Conservation (phyloP, 768 basidiomycete species). For the Suillus ampliporus region DNA sequence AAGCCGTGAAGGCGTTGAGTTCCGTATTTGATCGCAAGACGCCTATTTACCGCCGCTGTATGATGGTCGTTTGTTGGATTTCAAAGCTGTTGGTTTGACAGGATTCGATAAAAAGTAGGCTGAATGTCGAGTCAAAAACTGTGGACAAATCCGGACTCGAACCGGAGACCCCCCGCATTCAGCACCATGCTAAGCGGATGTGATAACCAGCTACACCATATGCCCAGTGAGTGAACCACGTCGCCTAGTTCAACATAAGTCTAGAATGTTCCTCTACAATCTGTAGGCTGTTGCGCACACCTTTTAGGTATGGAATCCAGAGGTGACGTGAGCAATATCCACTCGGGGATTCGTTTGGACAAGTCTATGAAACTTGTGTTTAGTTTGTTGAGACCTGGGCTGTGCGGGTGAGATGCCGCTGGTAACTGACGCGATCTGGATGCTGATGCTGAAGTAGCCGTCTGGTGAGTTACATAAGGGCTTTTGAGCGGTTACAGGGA, state of each 20-base stretch:
- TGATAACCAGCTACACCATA: slow-evolving; percentile 48
- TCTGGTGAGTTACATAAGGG: too few relatives aligned
- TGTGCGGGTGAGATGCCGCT: too few relatives aligned
- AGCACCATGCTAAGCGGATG: slow-evolving; percentile 45
- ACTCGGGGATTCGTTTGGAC: too few relatives aligned
- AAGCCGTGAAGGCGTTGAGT: background rate
- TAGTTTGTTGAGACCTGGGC: too few relatives aligned
- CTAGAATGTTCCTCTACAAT: background rate
- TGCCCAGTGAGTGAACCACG: slow-evolving; percentile 25
- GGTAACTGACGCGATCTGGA: too few relatives aligned
- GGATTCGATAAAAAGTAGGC: background rate
- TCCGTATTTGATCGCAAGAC: background rate
- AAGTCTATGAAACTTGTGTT: too few relatives aligned
- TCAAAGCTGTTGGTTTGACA: background rate
- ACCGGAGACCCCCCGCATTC: slow-evolving; percentile 46
- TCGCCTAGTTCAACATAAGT: background rate
- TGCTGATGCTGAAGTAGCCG: too few relatives aligned
- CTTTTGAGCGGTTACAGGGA: too few relatives aligned
- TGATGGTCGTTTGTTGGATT: background rate
- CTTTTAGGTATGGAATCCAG: background rate
- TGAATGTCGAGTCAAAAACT: slow-evolving; percentile 3
- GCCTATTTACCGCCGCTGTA: background rate
- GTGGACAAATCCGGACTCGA: slow-evolving; percentile 47
- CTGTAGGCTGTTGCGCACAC: too few relatives aligned
- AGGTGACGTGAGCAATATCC: background rate